Conservation (phyloP, 2,329 filamentous ascomycete genomes). For the Lecanicillium sp. region DNA sequence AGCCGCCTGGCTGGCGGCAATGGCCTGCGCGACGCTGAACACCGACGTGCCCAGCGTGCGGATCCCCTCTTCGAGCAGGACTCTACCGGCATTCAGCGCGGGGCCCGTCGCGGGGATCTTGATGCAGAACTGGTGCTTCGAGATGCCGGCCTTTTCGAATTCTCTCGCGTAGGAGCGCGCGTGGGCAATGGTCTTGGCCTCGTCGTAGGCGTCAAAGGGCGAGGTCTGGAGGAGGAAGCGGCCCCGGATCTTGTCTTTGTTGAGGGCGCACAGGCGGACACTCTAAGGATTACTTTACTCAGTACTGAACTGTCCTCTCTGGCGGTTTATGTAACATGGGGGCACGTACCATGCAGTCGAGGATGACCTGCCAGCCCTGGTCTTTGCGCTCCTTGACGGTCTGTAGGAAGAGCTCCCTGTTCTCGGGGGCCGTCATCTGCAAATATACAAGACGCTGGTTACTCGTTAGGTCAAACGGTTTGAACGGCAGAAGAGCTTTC, state of each 20-base stretch:
- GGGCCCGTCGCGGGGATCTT: conserved; percentile 20
- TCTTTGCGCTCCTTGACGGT: conserved; percentile 14
- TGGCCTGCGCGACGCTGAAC: conserved; percentile 20
- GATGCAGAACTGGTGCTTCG: conserved; percentile 18
- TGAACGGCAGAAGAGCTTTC: neutral
- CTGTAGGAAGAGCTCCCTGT: conserved; percentile 2
- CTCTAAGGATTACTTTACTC: neutral
- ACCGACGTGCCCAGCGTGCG: conserved; percentile 20
- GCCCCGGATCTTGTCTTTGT: conserved; percentile 18
- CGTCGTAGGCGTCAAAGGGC: conserved; percentile 16
- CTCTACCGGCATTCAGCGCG: conserved; percentile 15
- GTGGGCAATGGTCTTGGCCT: conserved; percentile 18
- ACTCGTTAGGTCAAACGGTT: conserved; percentile 9
- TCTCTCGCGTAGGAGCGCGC: conserved; percentile 17
- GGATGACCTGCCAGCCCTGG: conserved; percentile 18
- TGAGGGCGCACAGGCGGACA: conserved; percentile 18
- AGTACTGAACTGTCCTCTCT: neutral
- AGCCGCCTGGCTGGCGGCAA: conserved; percentile 21
- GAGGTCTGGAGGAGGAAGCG: conserved; percentile 21
- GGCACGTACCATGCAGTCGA: conserved; percentile 24
- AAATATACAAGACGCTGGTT: conserved; percentile 6
- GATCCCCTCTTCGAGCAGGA: conserved; percentile 20
- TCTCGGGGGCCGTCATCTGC: conserved; percentile 6
- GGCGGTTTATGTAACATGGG: conserved; percentile 41
- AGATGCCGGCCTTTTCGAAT: conserved; percentile 17